Evolutionary conservation across 768 basidiomycete genomes (phyloP), one percentile per base, ranked within the genome.

Genomic region (Collybia sordida): DNA sequence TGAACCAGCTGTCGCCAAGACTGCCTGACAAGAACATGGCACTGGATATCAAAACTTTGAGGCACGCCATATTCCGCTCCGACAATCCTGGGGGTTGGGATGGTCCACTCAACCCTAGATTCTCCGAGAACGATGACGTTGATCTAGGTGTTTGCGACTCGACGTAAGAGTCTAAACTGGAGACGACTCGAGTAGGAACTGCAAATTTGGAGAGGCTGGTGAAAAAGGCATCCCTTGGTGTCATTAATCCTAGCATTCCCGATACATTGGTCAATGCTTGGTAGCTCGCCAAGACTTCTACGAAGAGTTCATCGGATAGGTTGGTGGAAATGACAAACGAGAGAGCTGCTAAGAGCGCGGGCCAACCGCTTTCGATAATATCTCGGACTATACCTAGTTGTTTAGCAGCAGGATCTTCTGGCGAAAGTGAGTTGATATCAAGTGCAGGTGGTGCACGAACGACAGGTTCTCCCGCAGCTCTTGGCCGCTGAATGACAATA

Each of bases 171-270:
- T 95, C 90, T 49, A 97, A 67, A 56, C 87, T 86, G 1, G 90
- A 88, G 0, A 99, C 91, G 9, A 98, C 90, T 2, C 87, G 79
- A 0, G 90, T 80, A 0, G 96, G 96, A n/a, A 98, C 90, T 0
- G 94, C 88, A 51, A 91, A 86, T 63, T 94, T 93, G n/a, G 91
- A 82, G 14, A 99, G 78, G 42, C 83, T 87, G 18, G 83, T 89
- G 62, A 98, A 83, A 71, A 99, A 94, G 0, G 96, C 95, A 53
- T 98, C 94, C 17, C 96, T 81, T 0, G 95, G 93, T 0, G 93
- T 98, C 1, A 77, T 71, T 1, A 98, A 76, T 1, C 83, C 83
- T n/a, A 98, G 81, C 71, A 93, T 88, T 17, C 95, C 96, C 19
- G 91, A 86, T 2, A 92, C 90, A 50, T 90, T 87, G 2, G 90